A percentile compares a stretch with the other conserved stretches of the same genome.
Conservation (phyloP, 2,329 filamentous ascomycete species). For the Dactylellina haptotyla region DNA sequence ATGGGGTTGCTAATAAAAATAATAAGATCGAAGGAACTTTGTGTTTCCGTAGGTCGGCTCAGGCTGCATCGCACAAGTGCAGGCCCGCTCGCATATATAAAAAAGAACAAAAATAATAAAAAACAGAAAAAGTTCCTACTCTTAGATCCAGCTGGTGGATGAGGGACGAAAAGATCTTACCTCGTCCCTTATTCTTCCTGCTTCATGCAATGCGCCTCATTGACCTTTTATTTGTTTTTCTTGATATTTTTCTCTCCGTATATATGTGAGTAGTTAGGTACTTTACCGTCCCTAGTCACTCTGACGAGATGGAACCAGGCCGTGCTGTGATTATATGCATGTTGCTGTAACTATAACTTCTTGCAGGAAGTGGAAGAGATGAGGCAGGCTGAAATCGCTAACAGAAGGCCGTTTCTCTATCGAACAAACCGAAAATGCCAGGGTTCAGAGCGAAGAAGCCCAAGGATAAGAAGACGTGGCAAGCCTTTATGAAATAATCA, state of each 20-base stretch:
- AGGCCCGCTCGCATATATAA: constrained; percentile 55
- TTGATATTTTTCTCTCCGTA: neutral
- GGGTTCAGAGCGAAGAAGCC: constrained; percentile 12
- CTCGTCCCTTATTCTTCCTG: constrained; percentile 31
- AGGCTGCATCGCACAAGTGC: constrained; percentile 53
- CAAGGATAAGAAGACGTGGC: constrained; percentile 44
- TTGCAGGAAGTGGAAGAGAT: constrained; percentile 55
- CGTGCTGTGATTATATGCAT: constrained; percentile 54
- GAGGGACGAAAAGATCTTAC: neutral
- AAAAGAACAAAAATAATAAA: constrained; percentile 38
- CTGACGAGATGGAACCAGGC: constrained; percentile 52
- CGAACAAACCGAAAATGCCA: constrained; percentile 9
- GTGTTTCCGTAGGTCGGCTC: constrained; percentile 50
- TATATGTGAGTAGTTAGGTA: neutral
- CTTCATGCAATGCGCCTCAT: constrained; percentile 54
- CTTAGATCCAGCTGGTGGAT: too few relatives aligned
- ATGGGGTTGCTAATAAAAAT: constrained; percentile 20
- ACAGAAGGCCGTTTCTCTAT: too few relatives aligned
- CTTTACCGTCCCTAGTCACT: constrained; percentile 37
- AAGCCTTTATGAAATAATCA: constrained; percentile 25
- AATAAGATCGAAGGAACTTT: constrained; percentile 23
- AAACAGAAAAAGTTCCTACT: constrained; percentile 20
- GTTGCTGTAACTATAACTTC: constrained; percentile 42
- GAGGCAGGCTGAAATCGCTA: constrained; percentile 53
- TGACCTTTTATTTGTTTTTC: constrained; percentile 21